Evolutionary conservation across 805 yeast genomes (phyloP), one percentile per base, ranked within the genome.

Genomic region (Pichia nanzhaoensis): DNA sequence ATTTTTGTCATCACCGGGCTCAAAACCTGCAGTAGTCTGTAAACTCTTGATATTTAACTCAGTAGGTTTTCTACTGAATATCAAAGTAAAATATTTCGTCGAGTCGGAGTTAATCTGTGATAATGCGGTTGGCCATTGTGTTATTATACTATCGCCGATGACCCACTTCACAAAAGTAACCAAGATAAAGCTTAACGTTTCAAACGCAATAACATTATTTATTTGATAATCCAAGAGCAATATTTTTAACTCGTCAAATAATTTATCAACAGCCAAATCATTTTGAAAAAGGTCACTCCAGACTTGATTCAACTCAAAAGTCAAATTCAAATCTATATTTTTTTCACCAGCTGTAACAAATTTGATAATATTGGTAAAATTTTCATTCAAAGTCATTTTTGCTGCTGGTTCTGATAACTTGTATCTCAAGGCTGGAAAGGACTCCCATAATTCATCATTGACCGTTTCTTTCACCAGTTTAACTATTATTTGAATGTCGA

Each of bases 111-210:
- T 38, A 4, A 56, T 47, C 5, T 52, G 45, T 17, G 54, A 49
- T 43, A 61, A 39, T 28, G 44, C 47, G 2, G 46, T 33, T 7
- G 54, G 41, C 66, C 66, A 61, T 8, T 46, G 39, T 31, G 44
- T 50, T 13, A 12, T 10, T 5, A 48, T 41, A 16, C 51, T 51
- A 8, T 42, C 41, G 2, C 55, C 45, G 1, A 54, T 48, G 20
- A 51, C 51, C 51, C 51, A 56, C 21, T 50, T 48, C 1, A 59
- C 46, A 40, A 58, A 61, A 34, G 50, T 50, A 19, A 61, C 52
- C 21, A 61, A 52, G 22, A 59, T 36, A 14, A 48, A 34, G 2
- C 59, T 48, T 7, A 59, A 42, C 8, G 56, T 31, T 32, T 60
- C 65, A 44, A 57, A 57, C 17, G 49, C 40, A 20, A 50, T 18